Conservation (phyloP, 306 rosid species). For the Castanospermum australe region DNA sequence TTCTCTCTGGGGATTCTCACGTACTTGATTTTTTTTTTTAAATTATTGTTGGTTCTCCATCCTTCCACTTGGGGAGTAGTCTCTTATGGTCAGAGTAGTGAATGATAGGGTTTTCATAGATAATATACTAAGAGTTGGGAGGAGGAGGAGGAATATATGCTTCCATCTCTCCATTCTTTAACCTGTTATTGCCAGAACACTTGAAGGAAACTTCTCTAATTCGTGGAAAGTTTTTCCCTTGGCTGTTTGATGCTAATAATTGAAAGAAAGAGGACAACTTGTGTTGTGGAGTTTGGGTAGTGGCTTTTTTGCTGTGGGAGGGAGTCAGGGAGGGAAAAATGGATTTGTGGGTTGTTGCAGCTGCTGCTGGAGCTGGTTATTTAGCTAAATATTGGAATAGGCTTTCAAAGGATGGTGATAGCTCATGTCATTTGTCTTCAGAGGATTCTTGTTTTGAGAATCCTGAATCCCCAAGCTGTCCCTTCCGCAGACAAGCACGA, state of each 20-base stretch:
- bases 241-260: conserved; percentile 37
- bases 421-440: conserved; percentile 18
- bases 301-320: conserved; percentile 18
- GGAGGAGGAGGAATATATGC: conserved; percentile 23
- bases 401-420: conserved; percentile 29
- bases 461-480: conserved; percentile 31
- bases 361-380: conserved; percentile 79
- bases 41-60: conserved; percentile 3
- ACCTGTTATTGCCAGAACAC: neutral
- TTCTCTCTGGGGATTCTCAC: conserved; percentile 1
- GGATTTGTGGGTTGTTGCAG: conserved; percentile 91
- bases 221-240: conserved; percentile 42
- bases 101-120: conserved; percentile 5
- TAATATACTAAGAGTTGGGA: conserved; percentile 18
- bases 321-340: conserved; percentile 36
- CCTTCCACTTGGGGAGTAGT: neutral
- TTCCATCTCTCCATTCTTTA: neutral
- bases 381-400: conserved; percentile 73
- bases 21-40: neutral
- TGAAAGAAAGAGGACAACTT: conserved; percentile 37
- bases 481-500: conserved; percentile 15
- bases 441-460: conserved; percentile 48
- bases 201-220: conserved; percentile 25
- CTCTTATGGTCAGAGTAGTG: conserved; percentile 24
- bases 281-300: conserved; percentile 47